Percentiles rank a stretch among this genome's conserved stretches.
These are phyloP conservation scores for Medicago lupulina DNA, from an alignment of 306 rosid species.

Conservation along the genomic window DNA sequence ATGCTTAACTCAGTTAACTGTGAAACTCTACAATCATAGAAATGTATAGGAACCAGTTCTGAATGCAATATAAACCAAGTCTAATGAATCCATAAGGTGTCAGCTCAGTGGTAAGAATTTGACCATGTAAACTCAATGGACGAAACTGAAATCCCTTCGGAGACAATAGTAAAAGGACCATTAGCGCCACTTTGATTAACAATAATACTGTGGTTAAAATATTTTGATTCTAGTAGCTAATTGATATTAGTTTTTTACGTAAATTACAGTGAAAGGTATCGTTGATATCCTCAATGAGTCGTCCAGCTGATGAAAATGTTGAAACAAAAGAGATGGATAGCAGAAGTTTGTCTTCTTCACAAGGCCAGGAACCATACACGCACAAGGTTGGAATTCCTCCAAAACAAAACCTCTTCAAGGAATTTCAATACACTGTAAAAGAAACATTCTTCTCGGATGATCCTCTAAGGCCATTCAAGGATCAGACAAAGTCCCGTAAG, in stretches of 20 bases:
- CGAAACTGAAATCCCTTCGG: neutral
- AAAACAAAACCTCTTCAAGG: constrained; percentile 77
- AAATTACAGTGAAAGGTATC: constrained; percentile 44
- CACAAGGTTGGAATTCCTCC: constrained; percentile 92
- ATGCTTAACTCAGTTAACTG: neutral
- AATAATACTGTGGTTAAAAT: constrained; percentile 5
- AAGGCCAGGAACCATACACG: constrained; percentile 48
- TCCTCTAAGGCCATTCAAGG: constrained; percentile 84
- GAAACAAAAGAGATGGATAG: constrained; percentile 61
- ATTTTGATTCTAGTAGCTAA: neutral
- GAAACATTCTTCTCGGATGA: constrained; percentile 90
- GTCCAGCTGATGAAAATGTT: constrained; percentile 49
- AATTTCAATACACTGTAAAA: constrained; percentile 66
- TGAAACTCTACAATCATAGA: neutral
- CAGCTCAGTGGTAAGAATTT: neutral
- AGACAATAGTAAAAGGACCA: neutral
- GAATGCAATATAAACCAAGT: constrained; percentile 29
- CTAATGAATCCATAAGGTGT: neutral
- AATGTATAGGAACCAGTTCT: constrained; percentile 19
- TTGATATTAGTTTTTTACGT: neutral
- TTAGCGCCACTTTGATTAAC: neutral
- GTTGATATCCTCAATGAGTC: constrained; percentile 52
- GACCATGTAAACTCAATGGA: neutral
- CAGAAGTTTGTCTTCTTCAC: constrained; percentile 57
- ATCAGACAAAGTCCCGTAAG: constrained; percentile 75